Evolutionary conservation across 805 yeast genomes (phyloP).

Genomic region (Pichia ethanolica): DNA sequence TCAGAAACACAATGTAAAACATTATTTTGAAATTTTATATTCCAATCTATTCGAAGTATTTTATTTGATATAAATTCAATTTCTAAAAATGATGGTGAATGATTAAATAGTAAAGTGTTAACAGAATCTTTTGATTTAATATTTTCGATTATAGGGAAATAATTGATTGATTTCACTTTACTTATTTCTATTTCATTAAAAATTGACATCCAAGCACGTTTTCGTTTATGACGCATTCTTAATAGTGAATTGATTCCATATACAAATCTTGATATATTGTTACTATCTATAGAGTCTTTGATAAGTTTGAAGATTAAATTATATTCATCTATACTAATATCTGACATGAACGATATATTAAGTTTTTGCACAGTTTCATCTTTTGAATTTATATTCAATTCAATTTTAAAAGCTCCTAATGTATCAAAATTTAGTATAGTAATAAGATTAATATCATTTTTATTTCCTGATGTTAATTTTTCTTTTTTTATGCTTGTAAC

Average conservation of each 20-base stretch:
- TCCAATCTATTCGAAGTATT: conserved; percentile 1
- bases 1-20: conserved; percentile 3
- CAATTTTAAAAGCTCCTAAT: background rate
- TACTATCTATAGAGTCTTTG: background rate
- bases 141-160: background rate
- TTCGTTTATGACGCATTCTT: conserved; percentile 6
- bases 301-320: background rate
- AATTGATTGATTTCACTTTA: background rate
- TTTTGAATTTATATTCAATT: background rate
- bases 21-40: background rate
- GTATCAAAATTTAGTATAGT: background rate
- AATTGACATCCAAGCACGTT: background rate
- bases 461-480: background rate
- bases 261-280: conserved; percentile 1
- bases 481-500: background rate
- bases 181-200: background rate
- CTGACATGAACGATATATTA: background rate
- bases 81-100: conserved; percentile 1
- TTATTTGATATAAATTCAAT: background rate
- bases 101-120: background rate
- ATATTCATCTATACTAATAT: background rate
- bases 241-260: conserved; percentile 5
- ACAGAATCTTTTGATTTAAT: background rate
- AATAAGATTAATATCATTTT: background rate
- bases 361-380: background rate